Conservation (phyloP, 306 rosid genomes). For the Begonia masoniana region DNA sequence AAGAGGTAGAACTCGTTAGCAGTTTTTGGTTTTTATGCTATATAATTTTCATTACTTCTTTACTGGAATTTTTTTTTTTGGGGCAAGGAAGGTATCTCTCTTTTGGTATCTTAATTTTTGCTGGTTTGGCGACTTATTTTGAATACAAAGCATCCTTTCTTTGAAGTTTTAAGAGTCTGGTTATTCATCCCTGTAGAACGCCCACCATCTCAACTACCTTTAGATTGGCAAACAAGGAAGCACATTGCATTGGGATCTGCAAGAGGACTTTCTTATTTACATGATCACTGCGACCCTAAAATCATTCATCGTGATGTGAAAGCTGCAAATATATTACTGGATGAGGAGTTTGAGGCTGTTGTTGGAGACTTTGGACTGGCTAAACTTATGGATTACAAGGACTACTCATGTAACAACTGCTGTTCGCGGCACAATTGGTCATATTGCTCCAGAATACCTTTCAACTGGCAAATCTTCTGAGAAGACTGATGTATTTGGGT, state of each 20-base stretch:
- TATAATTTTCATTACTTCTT: not conserved
- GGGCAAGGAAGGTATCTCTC: not conserved
- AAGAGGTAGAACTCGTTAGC: slow-evolving; percentile 36
- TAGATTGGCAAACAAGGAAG: slow-evolving; percentile 55
- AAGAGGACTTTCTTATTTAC: slow-evolving; percentile 80
- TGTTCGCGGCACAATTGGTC: slow-evolving; percentile 85
- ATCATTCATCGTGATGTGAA: slow-evolving; percentile 90
- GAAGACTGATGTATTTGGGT: slow-evolving; percentile 91
- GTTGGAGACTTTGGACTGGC: slow-evolving; percentile 91
- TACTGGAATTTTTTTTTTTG: not conserved
- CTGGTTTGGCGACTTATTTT: not conserved
- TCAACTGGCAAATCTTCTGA: slow-evolving; percentile 89
- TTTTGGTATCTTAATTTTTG: too few relatives aligned
- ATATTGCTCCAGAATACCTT: slow-evolving; percentile 82
- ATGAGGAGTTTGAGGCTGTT: slow-evolving; percentile 81
- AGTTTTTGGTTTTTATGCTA: not conserved
- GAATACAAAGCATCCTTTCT: too few relatives aligned
- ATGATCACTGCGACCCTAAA: slow-evolving; percentile 88
- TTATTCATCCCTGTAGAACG: slow-evolving; percentile 36
- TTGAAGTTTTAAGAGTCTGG: slow-evolving; percentile 1
- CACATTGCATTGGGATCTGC: slow-evolving; percentile 72
- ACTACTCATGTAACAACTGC: slow-evolving; percentile 88
- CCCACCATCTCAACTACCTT: slow-evolving; percentile 31
- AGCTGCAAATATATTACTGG: slow-evolving; percentile 84
- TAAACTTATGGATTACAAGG: slow-evolving; percentile 83